Evolutionary conservation across 208 protist genomes (phyloP).

Genomic region (Acanthamoeba castellanii): DNA sequence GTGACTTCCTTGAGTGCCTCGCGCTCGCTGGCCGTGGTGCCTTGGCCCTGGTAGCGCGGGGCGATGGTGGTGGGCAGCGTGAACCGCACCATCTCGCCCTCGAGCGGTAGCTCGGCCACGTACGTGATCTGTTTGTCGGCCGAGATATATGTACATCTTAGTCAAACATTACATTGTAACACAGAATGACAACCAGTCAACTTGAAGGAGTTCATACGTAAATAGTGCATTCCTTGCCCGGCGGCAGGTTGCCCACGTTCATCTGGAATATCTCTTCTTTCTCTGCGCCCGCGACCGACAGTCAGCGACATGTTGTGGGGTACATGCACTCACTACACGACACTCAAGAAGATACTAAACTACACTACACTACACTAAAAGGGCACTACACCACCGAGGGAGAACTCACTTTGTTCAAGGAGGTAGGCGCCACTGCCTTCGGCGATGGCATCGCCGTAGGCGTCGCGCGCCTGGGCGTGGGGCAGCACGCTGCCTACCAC

Average conservation of each 20-base stretch:
- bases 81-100: constrained; percentile 58
- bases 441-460: constrained; percentile 70
- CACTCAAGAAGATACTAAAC: no score
- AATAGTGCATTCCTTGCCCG: constrained; percentile 67
- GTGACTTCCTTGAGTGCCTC: not conserved
- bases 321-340: not conserved
- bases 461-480: constrained; percentile 34
- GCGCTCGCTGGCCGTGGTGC: not conserved
- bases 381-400: not conserved
- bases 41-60: constrained; percentile 33
- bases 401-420: constrained; percentile 61
- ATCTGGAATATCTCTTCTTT: constrained; percentile 24
- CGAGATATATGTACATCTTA: not conserved
- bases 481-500: constrained; percentile 2
- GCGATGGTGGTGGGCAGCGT: constrained; percentile 65
- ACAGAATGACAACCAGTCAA: not conserved
- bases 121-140: constrained; percentile 10
- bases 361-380: not conserved
- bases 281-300: not conserved
- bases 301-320: no score
- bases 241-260: constrained; percentile 68
- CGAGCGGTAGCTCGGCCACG: not conserved
- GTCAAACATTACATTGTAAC: not conserved
- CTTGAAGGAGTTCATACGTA: not conserved
- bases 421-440: constrained; percentile 74